Conservation (phyloP, 306 rosid genomes). For the Citrullus amarus region DNA sequence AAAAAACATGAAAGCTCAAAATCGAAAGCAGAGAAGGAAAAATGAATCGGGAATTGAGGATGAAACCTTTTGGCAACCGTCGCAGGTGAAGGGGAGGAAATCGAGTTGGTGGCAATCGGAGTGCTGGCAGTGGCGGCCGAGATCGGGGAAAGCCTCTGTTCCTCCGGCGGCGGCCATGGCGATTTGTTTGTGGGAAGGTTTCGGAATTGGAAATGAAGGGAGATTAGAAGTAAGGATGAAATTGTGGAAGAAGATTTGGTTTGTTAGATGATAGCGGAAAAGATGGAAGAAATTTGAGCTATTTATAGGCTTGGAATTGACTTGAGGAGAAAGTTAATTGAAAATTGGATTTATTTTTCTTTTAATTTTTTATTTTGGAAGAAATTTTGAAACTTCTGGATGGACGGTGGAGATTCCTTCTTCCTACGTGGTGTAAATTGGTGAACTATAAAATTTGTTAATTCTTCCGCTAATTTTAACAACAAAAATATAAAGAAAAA, state of each 20-base stretch:
- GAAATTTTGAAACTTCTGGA: background rate
- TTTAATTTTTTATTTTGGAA: background rate
- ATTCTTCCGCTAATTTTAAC: too few species aligned
- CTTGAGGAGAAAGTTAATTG: background rate
- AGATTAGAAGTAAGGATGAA: background rate
- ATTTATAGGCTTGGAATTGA: background rate
- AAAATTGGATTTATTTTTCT: background rate
- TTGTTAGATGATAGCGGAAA: background rate
- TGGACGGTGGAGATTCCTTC: background rate
- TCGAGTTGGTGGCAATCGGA: constrained; percentile 66
- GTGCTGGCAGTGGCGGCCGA: constrained; percentile 71
- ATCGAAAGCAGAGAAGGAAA: background rate
- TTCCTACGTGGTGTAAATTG: background rate
- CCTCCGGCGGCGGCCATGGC: constrained; percentile 49
- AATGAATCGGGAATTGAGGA: background rate
- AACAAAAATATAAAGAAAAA: too few species aligned
- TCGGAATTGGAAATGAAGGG: background rate
- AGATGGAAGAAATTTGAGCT: background rate
- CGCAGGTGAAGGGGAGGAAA: constrained; percentile 80
- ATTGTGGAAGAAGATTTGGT: background rate
- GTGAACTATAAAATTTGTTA: background rate
- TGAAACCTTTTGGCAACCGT: constrained; percentile 43
- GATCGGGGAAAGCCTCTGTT: constrained; percentile 87
- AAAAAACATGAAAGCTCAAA: background rate
- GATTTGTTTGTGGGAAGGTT: background rate